Conservation (phyloP, 495 filamentous ascomycete species). For the Trypethelium eluteriae region DNA sequence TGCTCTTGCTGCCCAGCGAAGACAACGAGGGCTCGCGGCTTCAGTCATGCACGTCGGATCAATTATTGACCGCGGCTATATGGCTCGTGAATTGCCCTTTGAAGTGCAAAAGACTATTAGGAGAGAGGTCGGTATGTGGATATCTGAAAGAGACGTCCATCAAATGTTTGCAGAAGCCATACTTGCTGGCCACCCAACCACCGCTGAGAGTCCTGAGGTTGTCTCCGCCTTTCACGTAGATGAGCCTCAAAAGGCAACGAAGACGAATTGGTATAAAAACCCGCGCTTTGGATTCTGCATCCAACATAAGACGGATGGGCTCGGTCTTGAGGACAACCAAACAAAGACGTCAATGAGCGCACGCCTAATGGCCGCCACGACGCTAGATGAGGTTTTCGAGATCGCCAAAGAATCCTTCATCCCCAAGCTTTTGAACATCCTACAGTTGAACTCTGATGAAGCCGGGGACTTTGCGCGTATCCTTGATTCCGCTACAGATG, state of each 20-base stretch:
- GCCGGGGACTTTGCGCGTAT: neutral
- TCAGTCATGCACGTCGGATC: slow-evolving; percentile 9
- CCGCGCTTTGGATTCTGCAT: neutral
- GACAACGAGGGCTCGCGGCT: slow-evolving; percentile 1
- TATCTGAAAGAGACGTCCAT: slow-evolving; percentile 12
- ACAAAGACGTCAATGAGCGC: neutral
- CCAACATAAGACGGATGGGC: neutral
- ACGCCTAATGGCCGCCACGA: neutral
- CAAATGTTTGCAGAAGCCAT: slow-evolving; percentile 16
- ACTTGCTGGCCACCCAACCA: slow-evolving; percentile 1
- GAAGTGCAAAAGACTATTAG: neutral
- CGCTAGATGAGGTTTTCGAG: neutral
- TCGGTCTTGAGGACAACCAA: neutral
- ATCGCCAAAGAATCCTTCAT: neutral
- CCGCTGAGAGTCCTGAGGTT: neutral
- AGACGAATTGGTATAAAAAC: neutral
- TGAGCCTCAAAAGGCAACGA: neutral
- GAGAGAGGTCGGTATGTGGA: neutral
- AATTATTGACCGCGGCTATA: slow-evolving; percentile 3
- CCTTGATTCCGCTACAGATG: neutral
- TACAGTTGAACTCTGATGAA: neutral
- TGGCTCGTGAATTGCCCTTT: neutral
- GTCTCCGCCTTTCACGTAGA: neutral
- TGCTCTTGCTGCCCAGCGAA: slow-evolving; percentile 2
- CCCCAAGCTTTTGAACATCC: neutral